Base-by-base conservation (phyloP, 495 filamentous ascomycete genomes). In the Penicillium mononematosum region DNA sequence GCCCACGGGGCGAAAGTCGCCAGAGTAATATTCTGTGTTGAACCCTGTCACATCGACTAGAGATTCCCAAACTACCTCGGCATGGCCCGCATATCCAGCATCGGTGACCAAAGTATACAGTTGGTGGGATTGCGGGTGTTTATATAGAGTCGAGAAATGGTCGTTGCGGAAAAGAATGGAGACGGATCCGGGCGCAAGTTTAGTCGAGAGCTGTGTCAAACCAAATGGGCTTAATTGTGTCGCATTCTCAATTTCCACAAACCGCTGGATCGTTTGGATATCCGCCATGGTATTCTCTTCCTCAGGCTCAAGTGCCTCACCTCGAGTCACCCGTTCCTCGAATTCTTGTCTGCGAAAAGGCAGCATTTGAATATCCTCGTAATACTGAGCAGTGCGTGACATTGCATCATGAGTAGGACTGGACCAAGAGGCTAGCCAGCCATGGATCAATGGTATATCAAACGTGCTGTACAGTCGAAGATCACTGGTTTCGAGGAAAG, bases 101-200 rank as follows among this genome's bases (percentile, higher is more conserved):
- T 98, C 94, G 9, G 94, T 98, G 24, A 98, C 91, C 17, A 98
- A 70, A 0, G 88, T 89, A 55, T 88, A 80, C 0, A 98, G 78
- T 58, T 86, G 80, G 4, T 80, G 70, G 0, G 88, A 87, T 29
- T 83, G 75, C 0, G 91, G 91, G 58, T 94, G 76, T 56, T 91
- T 85, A 68, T 96, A 96, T 0, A 98, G 67, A 0, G 94, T 98
- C 29, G 88, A 88, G 66, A 98, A 98, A 72, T 98, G 94, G 63
- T 98, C 93, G 59, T 98, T 98, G 32, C 94, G 84, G 75, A 98
- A 98, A 2, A 98, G 72, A 47, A 98, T 98, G 0, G 88, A 89
- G 8, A 96, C 78, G 0, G 86, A 83, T 3, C 90, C 91, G 1
- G 90, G 88, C 14, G 76, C 72, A 45, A 96, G 70, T 7, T 73